These are phyloP conservation scores for Phylloporus scabripes DNA, from an alignment of 768 basidiomycete species.

Conservation along the genomic window DNA sequence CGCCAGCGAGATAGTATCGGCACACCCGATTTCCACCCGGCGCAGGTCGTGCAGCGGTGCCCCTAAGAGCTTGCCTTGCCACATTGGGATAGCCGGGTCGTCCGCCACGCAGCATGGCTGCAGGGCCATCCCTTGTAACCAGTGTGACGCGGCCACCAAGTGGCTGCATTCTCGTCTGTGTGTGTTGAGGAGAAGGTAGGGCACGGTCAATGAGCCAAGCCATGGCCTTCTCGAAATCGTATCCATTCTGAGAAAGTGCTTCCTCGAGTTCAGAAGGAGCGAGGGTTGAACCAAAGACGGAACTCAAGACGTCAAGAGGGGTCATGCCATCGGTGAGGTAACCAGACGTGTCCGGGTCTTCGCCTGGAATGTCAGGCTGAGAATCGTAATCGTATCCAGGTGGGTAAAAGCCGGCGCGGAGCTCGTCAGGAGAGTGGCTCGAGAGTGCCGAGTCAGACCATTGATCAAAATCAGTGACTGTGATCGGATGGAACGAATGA, in stretches of 20 bases:
- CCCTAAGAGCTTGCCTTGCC: slow-evolving; percentile 17
- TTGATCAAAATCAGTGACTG: slow-evolving; percentile 58
- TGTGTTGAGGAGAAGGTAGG: slow-evolving; percentile 39
- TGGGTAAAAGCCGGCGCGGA: slow-evolving; percentile 31
- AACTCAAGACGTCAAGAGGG: slow-evolving; percentile 91
- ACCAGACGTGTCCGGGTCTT: slow-evolving; percentile 49
- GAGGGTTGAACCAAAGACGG: slow-evolving; percentile 88
- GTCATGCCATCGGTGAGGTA: slow-evolving; percentile 91
- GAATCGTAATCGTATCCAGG: slow-evolving; percentile 29
- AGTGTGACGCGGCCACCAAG: slow-evolving; percentile 66
- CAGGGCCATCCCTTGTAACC: slow-evolving; percentile 50
- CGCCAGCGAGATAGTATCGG: slow-evolving; percentile 93
- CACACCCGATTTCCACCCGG: slow-evolving; percentile 72
- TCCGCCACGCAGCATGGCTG: slow-evolving; percentile 36
- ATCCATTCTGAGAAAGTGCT: slow-evolving; percentile 79
- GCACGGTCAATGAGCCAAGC: slow-evolving; percentile 84
- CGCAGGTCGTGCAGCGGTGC: slow-evolving; percentile 30
- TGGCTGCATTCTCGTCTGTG: slow-evolving; percentile 46
- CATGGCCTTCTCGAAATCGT: slow-evolving; percentile 96
- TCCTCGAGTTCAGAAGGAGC: slow-evolving; percentile 92
- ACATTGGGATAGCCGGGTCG: slow-evolving; percentile 33
- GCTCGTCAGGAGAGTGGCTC: slow-evolving; percentile 49
- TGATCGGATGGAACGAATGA: slow-evolving; percentile 58
- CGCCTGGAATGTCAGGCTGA: slow-evolving; percentile 28
- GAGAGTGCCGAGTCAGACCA: slow-evolving; percentile 52